Percentiles rank a stretch among this genome's conserved stretches.
These are phyloP conservation scores for Monosporascus cannonballus DNA, from an alignment of 2,329 filamentous ascomycete genomes.

Conservation along the genomic window DNA sequence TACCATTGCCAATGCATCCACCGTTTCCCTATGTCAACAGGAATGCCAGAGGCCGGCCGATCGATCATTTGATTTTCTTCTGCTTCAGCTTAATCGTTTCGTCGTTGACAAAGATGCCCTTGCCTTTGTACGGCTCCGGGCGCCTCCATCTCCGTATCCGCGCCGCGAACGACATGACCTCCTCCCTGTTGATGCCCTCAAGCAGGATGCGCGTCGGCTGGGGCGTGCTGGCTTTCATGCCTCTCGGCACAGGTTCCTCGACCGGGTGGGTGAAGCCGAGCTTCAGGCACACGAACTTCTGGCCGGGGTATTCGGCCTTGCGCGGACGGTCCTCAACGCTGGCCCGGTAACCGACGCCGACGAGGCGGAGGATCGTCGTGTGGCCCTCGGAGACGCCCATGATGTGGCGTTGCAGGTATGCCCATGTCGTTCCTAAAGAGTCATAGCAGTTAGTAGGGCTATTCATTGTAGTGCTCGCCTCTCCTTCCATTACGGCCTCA, in stretches of 20 bases:
- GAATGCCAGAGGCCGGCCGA: not conserved
- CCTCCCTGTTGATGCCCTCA: slow-evolving; percentile 80
- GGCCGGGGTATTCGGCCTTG: slow-evolving; percentile 70
- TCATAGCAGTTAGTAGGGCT: no score
- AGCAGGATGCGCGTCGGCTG: slow-evolving; percentile 87
- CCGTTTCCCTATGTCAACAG: no score
- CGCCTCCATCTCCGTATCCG: slow-evolving; percentile 80
- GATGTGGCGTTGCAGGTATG: slow-evolving; percentile 85
- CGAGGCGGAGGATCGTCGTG: slow-evolving; percentile 83
- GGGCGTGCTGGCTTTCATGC: slow-evolving; percentile 80
- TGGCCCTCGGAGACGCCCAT: slow-evolving; percentile 95
- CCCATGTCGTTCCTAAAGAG: slow-evolving; percentile 71
- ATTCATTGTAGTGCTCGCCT: no score
- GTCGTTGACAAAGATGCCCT: slow-evolving; percentile 96
- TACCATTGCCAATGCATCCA: no score
- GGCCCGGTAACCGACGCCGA: slow-evolving; percentile 93
- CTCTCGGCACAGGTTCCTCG: slow-evolving; percentile 75
- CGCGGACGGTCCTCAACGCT: slow-evolving; percentile 71
- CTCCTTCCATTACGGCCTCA: no score
- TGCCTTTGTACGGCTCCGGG: slow-evolving; percentile 98
- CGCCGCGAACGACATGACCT: slow-evolving; percentile 87
- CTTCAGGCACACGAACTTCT: slow-evolving; percentile 88
- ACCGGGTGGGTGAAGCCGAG: slow-evolving; percentile 96
- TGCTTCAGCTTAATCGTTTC: slow-evolving; percentile 98
- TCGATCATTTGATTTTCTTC: slow-evolving; percentile 83